Evolutionary conservation across 306 rosid species (phyloP).

Genomic region (Quercus agrifolia): DNA sequence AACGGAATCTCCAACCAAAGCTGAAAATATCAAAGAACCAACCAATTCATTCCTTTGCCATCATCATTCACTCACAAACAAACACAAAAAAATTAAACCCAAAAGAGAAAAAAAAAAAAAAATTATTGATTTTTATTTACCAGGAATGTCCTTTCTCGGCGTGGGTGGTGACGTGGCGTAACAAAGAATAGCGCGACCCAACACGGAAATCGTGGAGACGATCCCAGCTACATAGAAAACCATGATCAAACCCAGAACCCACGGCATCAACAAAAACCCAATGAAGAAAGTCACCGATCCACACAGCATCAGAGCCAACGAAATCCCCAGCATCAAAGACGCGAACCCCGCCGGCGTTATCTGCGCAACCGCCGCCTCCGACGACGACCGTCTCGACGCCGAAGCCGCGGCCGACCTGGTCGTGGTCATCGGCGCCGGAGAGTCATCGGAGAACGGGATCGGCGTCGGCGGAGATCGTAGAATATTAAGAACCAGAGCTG

Average conservation of each 20-base stretch:
- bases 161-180: conserved; percentile 39
- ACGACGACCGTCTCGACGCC: conserved; percentile 2
- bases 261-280: conserved; percentile 89
- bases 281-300: conserved; percentile 90
- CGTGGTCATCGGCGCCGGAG: not conserved
- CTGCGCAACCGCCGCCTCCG: conserved; percentile 25
- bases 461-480: conserved; percentile 64
- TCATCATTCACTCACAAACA: not conserved
- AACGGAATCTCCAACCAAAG: not conserved
- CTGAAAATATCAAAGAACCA: not conserved
- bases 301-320: conserved; percentile 84
- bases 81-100: not conserved
- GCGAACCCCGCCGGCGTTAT: conserved; percentile 84
- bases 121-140: conserved; percentile 23
- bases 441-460: conserved; percentile 37
- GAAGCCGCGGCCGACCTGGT: not conserved
- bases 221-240: conserved; percentile 69
- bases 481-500: conserved; percentile 63
- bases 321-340: conserved; percentile 70
- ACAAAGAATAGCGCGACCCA: conserved; percentile 69
- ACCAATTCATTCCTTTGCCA: not conserved
- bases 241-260: conserved; percentile 80
- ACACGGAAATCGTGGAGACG: conserved; percentile 53
- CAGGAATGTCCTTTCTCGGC: conserved; percentile 64
- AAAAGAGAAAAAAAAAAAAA: not conserved